Conservation (phyloP, 163 green algal genomes). For the Prototheca wickerhamii region DNA sequence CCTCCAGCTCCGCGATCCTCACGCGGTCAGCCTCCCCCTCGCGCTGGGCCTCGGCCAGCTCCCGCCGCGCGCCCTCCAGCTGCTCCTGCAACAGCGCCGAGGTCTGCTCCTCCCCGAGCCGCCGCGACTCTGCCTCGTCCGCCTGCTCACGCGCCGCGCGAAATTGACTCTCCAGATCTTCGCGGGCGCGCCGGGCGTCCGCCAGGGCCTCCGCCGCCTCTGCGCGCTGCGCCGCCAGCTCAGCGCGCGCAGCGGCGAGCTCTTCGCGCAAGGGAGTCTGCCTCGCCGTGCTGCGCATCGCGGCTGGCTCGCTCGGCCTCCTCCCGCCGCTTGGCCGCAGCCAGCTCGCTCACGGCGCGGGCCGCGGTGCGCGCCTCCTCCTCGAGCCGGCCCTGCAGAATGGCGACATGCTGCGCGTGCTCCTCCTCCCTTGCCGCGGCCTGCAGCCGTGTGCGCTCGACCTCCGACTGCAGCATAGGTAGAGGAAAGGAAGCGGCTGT, state of each 20-base stretch:
- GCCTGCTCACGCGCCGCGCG: not conserved
- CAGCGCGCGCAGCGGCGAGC: not conserved
- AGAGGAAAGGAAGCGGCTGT: not conserved
- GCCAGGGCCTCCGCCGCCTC: conserved; percentile 12
- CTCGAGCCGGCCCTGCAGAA: not conserved
- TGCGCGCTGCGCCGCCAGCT: conserved; percentile 5
- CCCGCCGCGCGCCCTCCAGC: not conserved
- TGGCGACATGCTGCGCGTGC: not conserved
- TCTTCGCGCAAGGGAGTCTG: conserved; percentile 8
- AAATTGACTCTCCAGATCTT: not conserved
- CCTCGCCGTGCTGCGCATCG: conserved; percentile 1
- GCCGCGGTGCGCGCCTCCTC: not conserved
- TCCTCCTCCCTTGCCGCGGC: not conserved
- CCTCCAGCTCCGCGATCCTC: not conserved
- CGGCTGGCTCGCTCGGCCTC: conserved; percentile 17
- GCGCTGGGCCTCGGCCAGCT: not conserved
- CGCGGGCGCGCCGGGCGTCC: conserved; percentile 1
- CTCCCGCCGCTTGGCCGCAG: conserved; percentile 10
- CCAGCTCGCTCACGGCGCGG: conserved; percentile 15
- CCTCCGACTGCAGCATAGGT: not conserved
- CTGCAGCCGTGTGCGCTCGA: not conserved
- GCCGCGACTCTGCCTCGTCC: not conserved
- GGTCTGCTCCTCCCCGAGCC: conserved; percentile 18
- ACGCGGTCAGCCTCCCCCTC: not conserved
- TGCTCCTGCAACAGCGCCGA: conserved; percentile 8